Percentiles rank a stretch among this genome's conserved stretches.
phyloP scores from a whole-genome alignment of 2,329 filamentous ascomycete species.

The Fusarium sacchari region DNA sequence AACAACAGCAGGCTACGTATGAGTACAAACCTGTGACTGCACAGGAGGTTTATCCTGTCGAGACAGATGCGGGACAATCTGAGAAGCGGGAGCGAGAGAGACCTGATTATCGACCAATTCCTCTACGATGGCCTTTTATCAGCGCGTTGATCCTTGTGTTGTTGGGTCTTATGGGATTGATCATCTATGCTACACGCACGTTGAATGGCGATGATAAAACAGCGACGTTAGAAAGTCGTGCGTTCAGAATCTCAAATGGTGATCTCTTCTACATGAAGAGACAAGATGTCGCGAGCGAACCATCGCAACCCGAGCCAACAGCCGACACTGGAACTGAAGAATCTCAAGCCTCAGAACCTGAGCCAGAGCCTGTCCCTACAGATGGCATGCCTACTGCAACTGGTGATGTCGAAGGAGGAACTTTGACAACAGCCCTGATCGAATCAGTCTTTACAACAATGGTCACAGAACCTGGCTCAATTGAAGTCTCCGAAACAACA shows the following conservation, averaged over 20 bases:
- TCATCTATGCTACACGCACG: constrained; percentile 15
- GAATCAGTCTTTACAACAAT: constrained; percentile 27
- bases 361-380: not conserved
- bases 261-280: constrained; percentile 15
- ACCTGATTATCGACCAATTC: constrained; percentile 34
- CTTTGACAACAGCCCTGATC: constrained; percentile 19
- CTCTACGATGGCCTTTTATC: constrained; percentile 32
- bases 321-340: not conserved
- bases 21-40: constrained; percentile 27
- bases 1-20: not conserved
- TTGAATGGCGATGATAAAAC: constrained; percentile 21
- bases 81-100: constrained; percentile 11
- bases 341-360: not conserved
- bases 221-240: constrained; percentile 15
- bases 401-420: not conserved
- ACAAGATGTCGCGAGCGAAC: constrained; percentile 6
- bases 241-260: not conserved
- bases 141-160: constrained; percentile 14
- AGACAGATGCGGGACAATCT: not conserved
- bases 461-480: constrained; percentile 4
- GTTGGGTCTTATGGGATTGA: constrained; percentile 12
- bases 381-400: not conserved
- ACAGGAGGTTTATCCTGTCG: constrained; percentile 3
- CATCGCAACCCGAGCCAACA: not conserved
- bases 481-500: not conserved